Evolutionary conservation across 2,329 filamentous ascomycete species (phyloP), one percentile per base, ranked within the genome.

Genomic region (Neonectria hederae): DNA sequence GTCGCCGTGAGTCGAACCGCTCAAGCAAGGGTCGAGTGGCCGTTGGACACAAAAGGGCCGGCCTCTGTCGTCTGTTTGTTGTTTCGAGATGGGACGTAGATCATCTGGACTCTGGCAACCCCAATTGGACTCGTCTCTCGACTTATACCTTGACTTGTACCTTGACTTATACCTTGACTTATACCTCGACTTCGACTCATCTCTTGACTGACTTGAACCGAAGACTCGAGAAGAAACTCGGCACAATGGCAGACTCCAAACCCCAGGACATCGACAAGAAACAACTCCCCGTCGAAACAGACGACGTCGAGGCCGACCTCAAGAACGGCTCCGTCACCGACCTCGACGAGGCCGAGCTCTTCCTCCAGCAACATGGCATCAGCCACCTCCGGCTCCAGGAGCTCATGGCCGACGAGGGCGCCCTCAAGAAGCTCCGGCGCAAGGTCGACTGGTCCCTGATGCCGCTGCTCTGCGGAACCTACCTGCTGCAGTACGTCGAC

Each of bases 401-500:
- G 55, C 70, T 73, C 61, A 74, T 73, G 71, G 43, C 65, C 0
- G 71, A 73, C 56, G 71, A 74, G 11, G 26, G 17, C 0, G 70
- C 70, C 9, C 70, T 72, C 24, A 73, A 74, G 59, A 74, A 72
- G 62, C 71, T 73, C 5, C 69, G 71, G 2, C 77, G 80, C 17
- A 84, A 82, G 59, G 82, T 88, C 48, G 86, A 87, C 62, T 76
- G 81, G 62, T 71, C 81, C 0, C 68, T 88, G 9, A 78, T 87
- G 65, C 86, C 86, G 0, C 76, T 87, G 6, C 80, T 88, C 3
- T 80, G 79, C 40, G 80, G 81, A 1, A 85, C 83, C 0, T 86
- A 82, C 52, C 74, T 83, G 3, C 76, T 87, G 6, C 85, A 87
- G 66, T 87, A 84, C 64, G 83, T 87, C 69, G 85, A 87, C 74